Percentiles rank a stretch among this genome's conserved stretches.
Evolutionary conservation across 2,329 filamentous ascomycete species (phyloP).

Genomic region (Bertia moriformis): DNA sequence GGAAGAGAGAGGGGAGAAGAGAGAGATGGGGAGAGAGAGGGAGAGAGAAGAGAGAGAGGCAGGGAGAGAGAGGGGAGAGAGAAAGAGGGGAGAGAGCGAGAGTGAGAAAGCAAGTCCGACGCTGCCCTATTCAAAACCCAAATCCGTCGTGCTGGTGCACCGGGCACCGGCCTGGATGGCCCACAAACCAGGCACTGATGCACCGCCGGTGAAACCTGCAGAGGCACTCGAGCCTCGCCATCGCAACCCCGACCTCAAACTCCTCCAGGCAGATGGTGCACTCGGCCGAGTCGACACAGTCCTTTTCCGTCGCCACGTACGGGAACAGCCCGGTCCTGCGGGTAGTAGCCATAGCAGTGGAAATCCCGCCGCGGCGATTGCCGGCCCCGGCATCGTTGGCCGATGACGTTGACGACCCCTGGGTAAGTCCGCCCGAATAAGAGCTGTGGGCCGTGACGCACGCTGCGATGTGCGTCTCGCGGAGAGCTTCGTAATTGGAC

Average conservation of each 20-base stretch:
- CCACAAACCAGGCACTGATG: slow-evolving; percentile 47
- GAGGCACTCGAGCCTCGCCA: slow-evolving; percentile 54
- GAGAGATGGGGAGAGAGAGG: slow-evolving; percentile 10
- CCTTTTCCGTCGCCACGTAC: slow-evolving; percentile 51
- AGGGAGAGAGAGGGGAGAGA: slow-evolving; percentile 7
- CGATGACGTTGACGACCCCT: slow-evolving; percentile 6
- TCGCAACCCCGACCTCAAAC: slow-evolving; percentile 43
- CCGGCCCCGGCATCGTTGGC: slow-evolving; percentile 5
- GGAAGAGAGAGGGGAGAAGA: slow-evolving; percentile 4
- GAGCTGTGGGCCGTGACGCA: slow-evolving; percentile 42
- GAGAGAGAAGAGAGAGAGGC: slow-evolving; percentile 9
- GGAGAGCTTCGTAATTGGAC: slow-evolving; percentile 34
- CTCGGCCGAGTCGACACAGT: slow-evolving; percentile 52
- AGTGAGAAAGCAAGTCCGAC: slow-evolving; percentile 7
- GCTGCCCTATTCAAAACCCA: slow-evolving; percentile 36
- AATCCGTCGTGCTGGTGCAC: slow-evolving; percentile 51
- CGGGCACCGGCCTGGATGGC: slow-evolving; percentile 47
- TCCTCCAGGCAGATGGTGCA: slow-evolving; percentile 57
- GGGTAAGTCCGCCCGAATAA: slow-evolving; percentile 21
- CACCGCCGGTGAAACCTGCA: slow-evolving; percentile 49
- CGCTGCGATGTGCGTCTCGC: slow-evolving; percentile 40
- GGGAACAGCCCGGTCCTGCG: slow-evolving; percentile 47
- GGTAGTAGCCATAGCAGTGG: slow-evolving; percentile 16
- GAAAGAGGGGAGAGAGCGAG: slow-evolving; percentile 5
- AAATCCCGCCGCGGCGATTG: slow-evolving; percentile 7